These are phyloP conservation scores for Coemansia sp. DNA, from an alignment of 192 early-diverging fungal genomes.

Conservation along the genomic window DNA sequence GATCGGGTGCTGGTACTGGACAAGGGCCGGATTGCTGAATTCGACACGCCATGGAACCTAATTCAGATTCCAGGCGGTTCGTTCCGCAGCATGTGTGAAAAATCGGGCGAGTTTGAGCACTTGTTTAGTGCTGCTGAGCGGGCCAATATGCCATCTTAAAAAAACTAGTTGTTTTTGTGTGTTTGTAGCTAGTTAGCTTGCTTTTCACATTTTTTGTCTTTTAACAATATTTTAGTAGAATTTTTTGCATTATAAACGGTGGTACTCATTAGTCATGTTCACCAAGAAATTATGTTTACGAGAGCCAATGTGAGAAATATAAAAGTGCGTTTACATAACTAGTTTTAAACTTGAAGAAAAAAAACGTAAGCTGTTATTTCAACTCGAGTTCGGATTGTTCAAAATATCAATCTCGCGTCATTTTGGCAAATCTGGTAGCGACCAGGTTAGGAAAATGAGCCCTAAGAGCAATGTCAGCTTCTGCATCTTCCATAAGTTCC, in stretches of 20 bases:
- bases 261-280: neutral
- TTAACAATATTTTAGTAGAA: neutral
- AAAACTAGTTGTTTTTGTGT: neutral
- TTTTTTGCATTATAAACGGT: neutral
- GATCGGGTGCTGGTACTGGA: constrained; percentile 84
- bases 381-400: too few relatives aligned
- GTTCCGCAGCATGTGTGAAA: constrained; percentile 81
- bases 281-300: too few relatives aligned
- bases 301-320: too few relatives aligned
- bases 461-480: too few relatives aligned
- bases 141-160: neutral
- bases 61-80: constrained; percentile 60
- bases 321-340: too few relatives aligned
- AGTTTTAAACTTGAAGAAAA: too few relatives aligned
- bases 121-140: constrained; percentile 52
- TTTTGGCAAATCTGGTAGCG: too few relatives aligned
- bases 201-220: neutral
- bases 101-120: constrained; percentile 75
- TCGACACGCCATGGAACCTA: constrained; percentile 74
- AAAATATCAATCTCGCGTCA: too few relatives aligned
- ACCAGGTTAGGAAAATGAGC: too few relatives aligned
- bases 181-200: too few relatives aligned
- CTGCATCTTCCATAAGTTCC: too few relatives aligned
- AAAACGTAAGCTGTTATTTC: too few relatives aligned
- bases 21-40: constrained; percentile 75